These are phyloP conservation scores for Hymenoscyphus fructigenus DNA, from an alignment of 2,329 filamentous ascomycete genomes.

Conservation along the genomic window DNA sequence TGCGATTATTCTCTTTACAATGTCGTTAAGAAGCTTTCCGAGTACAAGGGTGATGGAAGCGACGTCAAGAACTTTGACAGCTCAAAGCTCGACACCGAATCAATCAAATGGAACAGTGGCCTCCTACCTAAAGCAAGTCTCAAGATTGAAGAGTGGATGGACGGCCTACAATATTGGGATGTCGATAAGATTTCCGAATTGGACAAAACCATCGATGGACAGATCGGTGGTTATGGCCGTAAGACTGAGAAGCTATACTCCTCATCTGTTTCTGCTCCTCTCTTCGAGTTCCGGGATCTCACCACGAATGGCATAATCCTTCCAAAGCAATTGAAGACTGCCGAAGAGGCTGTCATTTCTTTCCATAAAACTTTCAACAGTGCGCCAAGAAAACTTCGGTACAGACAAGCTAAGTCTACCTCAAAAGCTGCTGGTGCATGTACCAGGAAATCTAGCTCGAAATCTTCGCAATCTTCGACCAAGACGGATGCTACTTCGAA, in stretches of 20 bases:
- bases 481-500: background rate
- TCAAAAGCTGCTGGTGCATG: background rate
- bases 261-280: background rate
- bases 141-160: background rate
- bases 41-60: background rate
- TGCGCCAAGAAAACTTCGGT: background rate
- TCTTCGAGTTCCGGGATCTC: background rate
- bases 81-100: background rate
- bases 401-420: background rate
- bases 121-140: background rate
- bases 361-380: background rate
- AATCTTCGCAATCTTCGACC: background rate
- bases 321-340: background rate
- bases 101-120: background rate
- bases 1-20: background rate
- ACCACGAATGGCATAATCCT: background rate
- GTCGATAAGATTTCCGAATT: background rate
- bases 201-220: background rate
- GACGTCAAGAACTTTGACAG: conserved; percentile 1
- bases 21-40: background rate
- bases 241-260: background rate
- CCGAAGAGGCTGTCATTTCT: background rate
- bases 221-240: background rate
- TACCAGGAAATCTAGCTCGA: background rate
- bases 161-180: background rate